Evolutionary conservation across 495 filamentous ascomycete genomes (phyloP), one percentile per base, ranked within the genome.

Genomic region (Neurospora tetrasperma): DNA sequence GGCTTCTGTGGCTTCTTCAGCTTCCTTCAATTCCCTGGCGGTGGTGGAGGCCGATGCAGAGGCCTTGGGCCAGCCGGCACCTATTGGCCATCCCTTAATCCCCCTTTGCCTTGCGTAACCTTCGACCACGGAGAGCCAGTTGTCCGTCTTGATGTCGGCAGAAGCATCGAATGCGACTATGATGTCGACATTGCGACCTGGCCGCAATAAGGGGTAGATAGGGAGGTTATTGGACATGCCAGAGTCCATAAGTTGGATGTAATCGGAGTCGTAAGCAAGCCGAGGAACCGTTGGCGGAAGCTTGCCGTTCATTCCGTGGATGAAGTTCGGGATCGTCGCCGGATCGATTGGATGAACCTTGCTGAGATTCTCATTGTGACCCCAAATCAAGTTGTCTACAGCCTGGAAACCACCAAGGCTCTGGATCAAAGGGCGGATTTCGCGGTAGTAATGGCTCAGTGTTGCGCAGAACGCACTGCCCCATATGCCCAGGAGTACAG

Each of bases 161-260:
- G 82, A 80, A 42, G 80, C 79, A 72, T 82, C 80, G 66, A 82
- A 83, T 4, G 82, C 77, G 8, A 99, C 88, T n/a, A 99, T 84
- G 48, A 99, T 87, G 76, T 99, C 96, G 20, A 98, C 89, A 75
- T 96, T 89, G 39, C 96, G 86, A 4, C 93, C 94, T 0, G 92
- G 93, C 23, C 96, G 88, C 35, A 99, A 89, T 7, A 98, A 86
- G 0, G 96, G 96, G 80, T 99, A 99, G 39, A 97, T 92, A 5
- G 96, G 95, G 4, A 99, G 86, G 76, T 99, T 99, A 79, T 98
- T 98, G 70, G 91, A 94, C 94, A 99, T 99, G 14, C 96, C 96
- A 7, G 96, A 93, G 82, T 99, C 96, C 92, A 97, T 97, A 5
- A 98, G 88, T 75, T 96, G 90, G 35, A 98, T 85, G 75, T 93